Evolutionary conservation across 179 eudicot species (phyloP), one percentile per base, ranked within the genome.

Genomic region (Nepenthes alata): DNA sequence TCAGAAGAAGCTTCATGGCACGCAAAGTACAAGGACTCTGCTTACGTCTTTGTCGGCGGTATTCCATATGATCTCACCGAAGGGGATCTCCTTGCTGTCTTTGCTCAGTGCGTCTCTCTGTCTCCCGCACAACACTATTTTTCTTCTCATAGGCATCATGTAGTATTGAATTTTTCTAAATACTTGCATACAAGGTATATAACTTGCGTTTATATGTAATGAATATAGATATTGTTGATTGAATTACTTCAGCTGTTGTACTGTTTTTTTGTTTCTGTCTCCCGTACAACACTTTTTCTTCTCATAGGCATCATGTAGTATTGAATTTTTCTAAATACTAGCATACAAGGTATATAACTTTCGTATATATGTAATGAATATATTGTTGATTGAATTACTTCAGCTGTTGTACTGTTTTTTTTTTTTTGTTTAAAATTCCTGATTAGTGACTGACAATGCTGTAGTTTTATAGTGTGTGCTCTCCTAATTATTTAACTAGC

Each of bases 1-100:
- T 91, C 97, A 0, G 97, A 91, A 48, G 76, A 80, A 36, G 96
- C 97, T 47, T 91, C 97, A 0, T 91, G 97, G 97, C 97, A 91
- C 51, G 96, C 95, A 2, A 85, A 76, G 60, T 91, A 91, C 70
- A 91, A 81, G 57, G 95, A 86, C 36, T 88, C 96, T 0, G 96
- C 97, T 58, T 91, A 91, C 64, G 91, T 91, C 37, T 91, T 74
- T 60, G 91, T 81, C 6, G 95, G 97, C 9, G 97, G 97, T 6
- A 70, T 91, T 25, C 96, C 97, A 3, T 91, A 75, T 44, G 97
- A 91, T 69, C 96, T 91, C 53, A 85, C 96, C 1, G 97, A 91
- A 75, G 97, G 97, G 66, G 97, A 88, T 64, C 96, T 91, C 34
- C 89, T 91, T 53, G 96, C 97, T 2, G 81, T 88, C 54, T 88